A percentile compares a stretch with the other conserved stretches of the same genome.
These are phyloP conservation scores for Sedum album DNA, from an alignment of 164 flowering plant species.

Conservation along the genomic window DNA sequence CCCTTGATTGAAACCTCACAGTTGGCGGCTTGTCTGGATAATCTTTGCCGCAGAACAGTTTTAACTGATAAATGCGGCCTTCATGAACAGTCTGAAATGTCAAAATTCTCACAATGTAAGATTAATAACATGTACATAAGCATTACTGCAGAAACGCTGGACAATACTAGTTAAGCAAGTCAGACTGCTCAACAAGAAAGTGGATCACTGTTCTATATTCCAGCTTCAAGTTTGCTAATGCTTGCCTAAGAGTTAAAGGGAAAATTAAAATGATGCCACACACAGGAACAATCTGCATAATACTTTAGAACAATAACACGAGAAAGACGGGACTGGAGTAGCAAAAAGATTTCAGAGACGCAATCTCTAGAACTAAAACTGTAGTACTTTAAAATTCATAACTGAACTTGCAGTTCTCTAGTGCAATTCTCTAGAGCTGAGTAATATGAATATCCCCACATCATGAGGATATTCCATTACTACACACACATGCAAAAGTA, in stretches of 20 bases:
- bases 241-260: background rate
- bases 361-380: too few species aligned
- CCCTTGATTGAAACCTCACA: slow-evolving; percentile 64
- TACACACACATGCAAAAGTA: background rate
- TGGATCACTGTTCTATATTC: background rate
- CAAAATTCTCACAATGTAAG: slow-evolving; percentile 2
- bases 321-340: background rate
- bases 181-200: too few species aligned
- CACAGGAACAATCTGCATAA: background rate
- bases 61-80: slow-evolving; percentile 77
- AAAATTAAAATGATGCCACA: background rate
- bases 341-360: background rate
- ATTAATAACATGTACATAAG: too few species aligned
- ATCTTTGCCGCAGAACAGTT: slow-evolving; percentile 61
- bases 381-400: too few species aligned
- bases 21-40: slow-evolving; percentile 71
- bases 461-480: background rate
- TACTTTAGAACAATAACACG: background rate
- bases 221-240: background rate
- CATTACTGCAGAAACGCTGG: too few species aligned
- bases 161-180: too few species aligned
- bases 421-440: background rate
- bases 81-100: slow-evolving; percentile 59
- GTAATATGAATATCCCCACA: background rate
- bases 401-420: background rate